These are phyloP conservation scores for Acidomyces sp. DNA, from an alignment of 495 filamentous ascomycete genomes.

Conservation along the genomic window DNA sequence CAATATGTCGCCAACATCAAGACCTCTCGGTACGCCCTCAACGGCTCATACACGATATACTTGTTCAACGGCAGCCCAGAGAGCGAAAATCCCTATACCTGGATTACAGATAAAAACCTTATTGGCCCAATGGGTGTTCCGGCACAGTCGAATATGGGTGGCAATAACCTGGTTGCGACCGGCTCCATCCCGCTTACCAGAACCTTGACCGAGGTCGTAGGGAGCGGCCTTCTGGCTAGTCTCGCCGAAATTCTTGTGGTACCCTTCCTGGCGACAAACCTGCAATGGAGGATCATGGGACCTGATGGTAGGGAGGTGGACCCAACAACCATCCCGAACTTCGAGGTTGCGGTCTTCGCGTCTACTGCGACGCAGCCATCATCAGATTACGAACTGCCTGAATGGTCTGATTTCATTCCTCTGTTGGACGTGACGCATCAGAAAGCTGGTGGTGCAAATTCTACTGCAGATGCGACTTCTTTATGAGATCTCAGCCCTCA, in stretches of 20 bases:
- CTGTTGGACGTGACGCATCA: constrained; percentile 15
- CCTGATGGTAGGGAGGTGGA: constrained; percentile 16
- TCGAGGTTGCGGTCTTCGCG: constrained; percentile 17
- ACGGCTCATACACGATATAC: constrained; percentile 22
- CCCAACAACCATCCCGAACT: constrained; percentile 12
- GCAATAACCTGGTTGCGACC: constrained; percentile 6
- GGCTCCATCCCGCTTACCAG: constrained; percentile 20
- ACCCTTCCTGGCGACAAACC: constrained; percentile 13
- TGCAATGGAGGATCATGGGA: constrained; percentile 18
- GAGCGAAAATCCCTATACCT: constrained; percentile 12
- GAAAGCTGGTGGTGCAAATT: constrained; percentile 18
- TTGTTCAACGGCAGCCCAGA: constrained; percentile 18
- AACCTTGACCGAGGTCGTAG: constrained; percentile 9
- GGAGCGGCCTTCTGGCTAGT: constrained; percentile 4
- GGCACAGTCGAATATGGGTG: constrained; percentile 9
- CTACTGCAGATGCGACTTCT: constrained; percentile 1
- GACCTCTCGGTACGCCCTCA: constrained; percentile 21
- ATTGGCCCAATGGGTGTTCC: constrained; percentile 21
- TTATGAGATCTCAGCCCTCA: too few relatives aligned
- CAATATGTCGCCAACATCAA: constrained; percentile 25
- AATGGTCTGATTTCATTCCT: constrained; percentile 14
- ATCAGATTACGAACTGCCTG: constrained; percentile 11
- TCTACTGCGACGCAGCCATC: constrained; percentile 13
- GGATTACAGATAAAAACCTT: constrained; percentile 17
- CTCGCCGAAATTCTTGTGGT: constrained; percentile 3